These are phyloP conservation scores for Talaromyces verruculosus DNA, from an alignment of 2,329 filamentous ascomycete species.

Conservation along the genomic window DNA sequence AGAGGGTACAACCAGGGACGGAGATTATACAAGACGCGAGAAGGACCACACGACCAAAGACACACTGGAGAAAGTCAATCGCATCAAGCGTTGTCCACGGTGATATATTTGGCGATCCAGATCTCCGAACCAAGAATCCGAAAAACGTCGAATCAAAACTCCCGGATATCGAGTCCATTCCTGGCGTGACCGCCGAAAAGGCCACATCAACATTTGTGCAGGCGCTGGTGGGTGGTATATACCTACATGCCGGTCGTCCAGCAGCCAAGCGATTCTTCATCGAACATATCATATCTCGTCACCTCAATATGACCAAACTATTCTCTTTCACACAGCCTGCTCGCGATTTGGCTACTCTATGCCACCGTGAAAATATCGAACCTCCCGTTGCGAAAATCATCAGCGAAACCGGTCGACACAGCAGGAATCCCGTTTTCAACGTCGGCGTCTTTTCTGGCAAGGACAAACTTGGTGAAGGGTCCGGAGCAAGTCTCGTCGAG, in stretches of 20 bases:
- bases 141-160: slow-evolving; percentile 24
- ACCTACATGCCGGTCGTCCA: slow-evolving; percentile 77
- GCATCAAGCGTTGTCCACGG: slow-evolving; percentile 78
- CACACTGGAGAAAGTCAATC: slow-evolving; percentile 68
- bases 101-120: slow-evolving; percentile 77
- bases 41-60: slow-evolving; percentile 43
- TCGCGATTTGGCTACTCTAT: slow-evolving; percentile 78
- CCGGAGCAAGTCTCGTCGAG: slow-evolving; percentile 72
- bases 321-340: slow-evolving; percentile 85
- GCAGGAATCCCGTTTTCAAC: slow-evolving; percentile 83
- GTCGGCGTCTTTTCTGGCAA: slow-evolving; percentile 90
- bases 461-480: slow-evolving; percentile 91
- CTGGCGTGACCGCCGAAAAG: slow-evolving; percentile 51
- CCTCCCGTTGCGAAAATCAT: slow-evolving; percentile 81
- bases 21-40: slow-evolving; percentile 41
- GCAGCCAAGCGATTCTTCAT: slow-evolving; percentile 80
- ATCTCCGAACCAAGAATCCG: slow-evolving; percentile 34
- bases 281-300: slow-evolving; percentile 77
- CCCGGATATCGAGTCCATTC: slow-evolving; percentile 23
- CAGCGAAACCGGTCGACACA: slow-evolving; percentile 83
- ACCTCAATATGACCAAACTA: slow-evolving; percentile 71
- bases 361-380: slow-evolving; percentile 86
- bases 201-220: slow-evolving; percentile 77
- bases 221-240: slow-evolving; percentile 79
- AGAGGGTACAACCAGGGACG: slow-evolving; percentile 48